Base-by-base conservation (phyloP, 371 early-diverging fungal genomes). In the Phascolomyces articulosus region DNA sequence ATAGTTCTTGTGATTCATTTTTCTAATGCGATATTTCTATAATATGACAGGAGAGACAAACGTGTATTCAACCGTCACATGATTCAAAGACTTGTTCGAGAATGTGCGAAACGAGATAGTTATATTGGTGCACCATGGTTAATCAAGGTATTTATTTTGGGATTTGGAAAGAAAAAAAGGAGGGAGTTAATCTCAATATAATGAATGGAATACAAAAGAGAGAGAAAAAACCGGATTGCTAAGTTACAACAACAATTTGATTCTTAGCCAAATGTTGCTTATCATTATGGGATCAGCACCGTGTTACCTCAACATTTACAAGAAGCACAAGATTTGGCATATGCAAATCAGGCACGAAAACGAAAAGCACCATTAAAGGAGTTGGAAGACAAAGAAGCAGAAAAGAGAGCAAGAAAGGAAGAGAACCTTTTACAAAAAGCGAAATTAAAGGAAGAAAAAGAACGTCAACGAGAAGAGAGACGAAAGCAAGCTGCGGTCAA, bases 81-180 rank as follows among this genome's bases (percentile, higher is more conserved):
- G 47, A 65, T 93, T 40, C 85, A 88, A 60, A 78, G 78, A 57
- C 88, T 88, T 64, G 82, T 93, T 20, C 77, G 86, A 40, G 93
- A 93, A 60, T 85, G 85, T 56, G 80, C 88, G 0, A 70, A 76
- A 38, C 87, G 79, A 63, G 91, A 90, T 53, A 75, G 65, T 34
- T 89, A 90, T 74, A 62, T 82, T 11, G 88, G 87, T 18, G 87
- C 90, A 29, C 91, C 91, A 13, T 90, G 90, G 89, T 38, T 88
- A 16, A 78, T 93, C 26, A 81, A 85, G 85, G 90, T 89, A 77
- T 49, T 23, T 40, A 20, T 15, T 20, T 48, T 23, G 3, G 24
- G 23, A 13, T 41, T 18, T 27, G 40, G 41, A 27, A 51, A 20
- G 6, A 11, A 11, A 24, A 26, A 20, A 31, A 16, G 23, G 26